These are phyloP conservation scores for Neurospora sp. DNA, from an alignment of 495 filamentous ascomycete species.

Conservation along the genomic window DNA sequence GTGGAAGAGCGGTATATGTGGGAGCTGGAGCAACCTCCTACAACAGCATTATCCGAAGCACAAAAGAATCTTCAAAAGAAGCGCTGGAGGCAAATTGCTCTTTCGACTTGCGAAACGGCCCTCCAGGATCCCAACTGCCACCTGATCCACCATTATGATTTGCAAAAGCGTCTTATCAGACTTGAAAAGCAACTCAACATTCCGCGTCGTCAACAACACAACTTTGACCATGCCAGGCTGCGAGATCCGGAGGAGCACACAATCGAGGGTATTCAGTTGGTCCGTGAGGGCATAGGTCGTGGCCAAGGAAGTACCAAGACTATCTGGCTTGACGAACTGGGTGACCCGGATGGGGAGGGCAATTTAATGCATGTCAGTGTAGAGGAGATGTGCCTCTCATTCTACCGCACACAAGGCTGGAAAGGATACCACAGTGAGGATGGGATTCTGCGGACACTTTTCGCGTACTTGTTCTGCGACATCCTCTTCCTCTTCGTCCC, in stretches of 20 bases:
- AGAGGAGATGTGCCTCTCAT: constrained; percentile 84
- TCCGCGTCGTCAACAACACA: constrained; percentile 80
- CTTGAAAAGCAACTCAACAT: constrained; percentile 77
- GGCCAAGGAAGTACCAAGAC: constrained; percentile 57
- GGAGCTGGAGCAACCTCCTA: constrained; percentile 38
- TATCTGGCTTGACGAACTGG: constrained; percentile 70
- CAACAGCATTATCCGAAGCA: constrained; percentile 22
- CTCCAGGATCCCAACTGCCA: constrained; percentile 83
- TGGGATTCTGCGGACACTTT: constrained; percentile 81
- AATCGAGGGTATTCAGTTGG: constrained; percentile 67
- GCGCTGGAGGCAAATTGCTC: constrained; percentile 70
- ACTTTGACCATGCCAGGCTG: constrained; percentile 78
- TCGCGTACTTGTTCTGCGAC: constrained; percentile 88
- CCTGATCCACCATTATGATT: constrained; percentile 83
- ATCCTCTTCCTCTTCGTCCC: constrained; percentile 88
- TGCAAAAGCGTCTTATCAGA: constrained; percentile 86
- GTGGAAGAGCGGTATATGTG: constrained; percentile 94
- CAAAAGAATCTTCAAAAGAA: constrained; percentile 75
- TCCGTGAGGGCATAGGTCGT: constrained; percentile 39
- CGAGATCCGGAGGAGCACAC: constrained; percentile 62
- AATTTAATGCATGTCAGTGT: constrained; percentile 36
- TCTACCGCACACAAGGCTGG: constrained; percentile 76
- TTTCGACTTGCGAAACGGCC: constrained; percentile 76
- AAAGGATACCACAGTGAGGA: constrained; percentile 92
- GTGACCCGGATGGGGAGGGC: constrained; percentile 57